Base-by-base conservation (phyloP, 2,329 filamentous ascomycete genomes). In the Blastomyces percursus region DNA sequence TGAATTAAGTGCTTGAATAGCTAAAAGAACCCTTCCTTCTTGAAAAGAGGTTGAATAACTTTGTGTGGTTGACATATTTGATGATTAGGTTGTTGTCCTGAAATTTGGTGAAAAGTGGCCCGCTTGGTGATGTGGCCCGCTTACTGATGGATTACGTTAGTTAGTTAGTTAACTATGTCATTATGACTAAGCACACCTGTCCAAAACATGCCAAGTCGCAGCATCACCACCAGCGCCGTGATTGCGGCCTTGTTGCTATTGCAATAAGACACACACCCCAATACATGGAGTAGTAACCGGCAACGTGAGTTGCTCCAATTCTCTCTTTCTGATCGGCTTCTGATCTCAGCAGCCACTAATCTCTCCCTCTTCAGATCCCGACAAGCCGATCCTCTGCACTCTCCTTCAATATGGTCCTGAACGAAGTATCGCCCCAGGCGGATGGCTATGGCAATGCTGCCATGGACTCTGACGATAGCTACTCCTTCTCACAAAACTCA, bases 321-420 rank as follows among this genome's bases (percentile, higher is more conserved):
- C n/a, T 19, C 52, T 3, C 30, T 6, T 5, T 40, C 32, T 40
- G n/a, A 24, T 11, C 11, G n/a, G 4, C 19, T 24, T 14, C n/a
- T 21, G 2, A 6, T 14, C 8, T 40, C n/a, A 40, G 32, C 9
- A 14, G 11, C 6, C 32, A 27, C 19, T 56, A n/a, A 56, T 21
- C 24, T 24, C 54, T 42, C n/a, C 30, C 35, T 56, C n/a, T 56
- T 40, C 35, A 24, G 54, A 40, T 42, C 35, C 19, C 35, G 38
- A 40, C 54, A 40, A 38, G 16, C 16, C n/a, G 7, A 12, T 3
- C 54, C 40, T 16, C 8, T 11, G 1, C 40, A 12, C 4, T 12
- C 14, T 64, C 30, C 44, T 62, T 67, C 63, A 64, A 58, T 46
- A 73, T 73, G 71, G 67, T 65, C n/a, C 63, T 71, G 59, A 66